Percentiles rank a stretch among this genome's conserved stretches.
Conservation (phyloP, 768 basidiomycete genomes). For the Agaricus blazei region DNA sequence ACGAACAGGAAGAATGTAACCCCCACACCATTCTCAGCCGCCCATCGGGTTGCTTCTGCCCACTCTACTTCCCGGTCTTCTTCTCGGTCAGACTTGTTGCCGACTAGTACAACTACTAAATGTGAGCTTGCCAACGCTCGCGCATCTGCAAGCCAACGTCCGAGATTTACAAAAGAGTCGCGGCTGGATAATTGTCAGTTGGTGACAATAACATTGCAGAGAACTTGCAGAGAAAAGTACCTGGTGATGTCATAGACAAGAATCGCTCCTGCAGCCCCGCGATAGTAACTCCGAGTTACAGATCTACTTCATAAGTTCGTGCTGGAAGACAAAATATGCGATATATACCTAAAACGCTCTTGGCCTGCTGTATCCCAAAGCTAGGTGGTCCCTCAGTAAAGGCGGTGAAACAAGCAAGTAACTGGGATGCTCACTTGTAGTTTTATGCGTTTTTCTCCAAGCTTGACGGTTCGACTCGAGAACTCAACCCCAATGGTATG, state of each 20-base stretch:
- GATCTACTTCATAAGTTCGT: constrained; percentile 42
- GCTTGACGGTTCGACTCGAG: constrained; percentile 86
- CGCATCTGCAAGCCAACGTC: constrained; percentile 91
- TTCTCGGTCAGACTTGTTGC: constrained; percentile 93
- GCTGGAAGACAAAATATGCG: background rate
- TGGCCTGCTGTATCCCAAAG: constrained; percentile 98
- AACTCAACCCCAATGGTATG: constrained; percentile 99
- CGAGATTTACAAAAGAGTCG: constrained; percentile 77
- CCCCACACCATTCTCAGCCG: constrained; percentile 82
- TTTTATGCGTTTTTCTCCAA: constrained; percentile 94
- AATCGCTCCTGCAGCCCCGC: constrained; percentile 88
- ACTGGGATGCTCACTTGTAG: constrained; percentile 63
- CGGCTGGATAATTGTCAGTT: constrained; percentile 48
- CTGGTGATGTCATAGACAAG: constrained; percentile 94
- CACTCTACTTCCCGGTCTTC: constrained; percentile 95
- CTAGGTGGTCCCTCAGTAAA: constrained; percentile 31
- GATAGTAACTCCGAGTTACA: constrained; percentile 93
- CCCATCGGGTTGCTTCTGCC: constrained; percentile 93
- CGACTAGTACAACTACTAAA: constrained; percentile 84
- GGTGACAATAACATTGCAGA: constrained; percentile 6
- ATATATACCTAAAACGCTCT: constrained; percentile 77
- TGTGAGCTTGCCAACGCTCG: constrained; percentile 90
- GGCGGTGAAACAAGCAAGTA: background rate
- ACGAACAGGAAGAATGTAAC: background rate
- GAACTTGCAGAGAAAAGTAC: constrained; percentile 30